phyloP scores from a whole-genome alignment of 345 rosid species.

The Syzygium jambos region DNA sequence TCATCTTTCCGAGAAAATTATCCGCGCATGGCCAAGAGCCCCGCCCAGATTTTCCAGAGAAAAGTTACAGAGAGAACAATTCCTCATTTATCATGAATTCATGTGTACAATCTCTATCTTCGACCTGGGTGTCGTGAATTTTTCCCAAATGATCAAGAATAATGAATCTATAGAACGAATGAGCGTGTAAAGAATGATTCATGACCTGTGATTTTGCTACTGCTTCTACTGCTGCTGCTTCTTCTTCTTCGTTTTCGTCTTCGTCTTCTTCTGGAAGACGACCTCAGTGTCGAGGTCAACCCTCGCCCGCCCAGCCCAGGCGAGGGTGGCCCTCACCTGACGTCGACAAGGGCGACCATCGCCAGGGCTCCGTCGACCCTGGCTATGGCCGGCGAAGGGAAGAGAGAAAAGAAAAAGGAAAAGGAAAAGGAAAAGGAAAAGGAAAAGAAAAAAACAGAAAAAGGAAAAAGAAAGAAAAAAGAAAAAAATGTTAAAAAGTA shows the following conservation, averaged over 20 bases:
- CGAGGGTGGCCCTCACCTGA: too few relatives aligned
- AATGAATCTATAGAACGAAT: background rate
- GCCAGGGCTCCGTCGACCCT: too few relatives aligned
- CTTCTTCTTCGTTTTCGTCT: background rate
- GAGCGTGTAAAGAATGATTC: background rate
- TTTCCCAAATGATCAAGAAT: background rate
- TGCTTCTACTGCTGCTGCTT: background rate
- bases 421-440: too few relatives aligned
- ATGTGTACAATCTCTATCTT: background rate
- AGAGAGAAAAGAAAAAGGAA: too few relatives aligned
- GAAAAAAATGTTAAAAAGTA: too few relatives aligned
- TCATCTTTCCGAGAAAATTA: background rate
- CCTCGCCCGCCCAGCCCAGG: too few relatives aligned
- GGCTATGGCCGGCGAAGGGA: too few relatives aligned
- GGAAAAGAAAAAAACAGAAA: too few relatives aligned
- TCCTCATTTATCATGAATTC: background rate
- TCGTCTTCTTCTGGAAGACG: constrained; percentile 43
- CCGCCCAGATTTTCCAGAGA: background rate
- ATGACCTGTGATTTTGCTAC: background rate
- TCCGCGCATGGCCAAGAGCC: too few relatives aligned
- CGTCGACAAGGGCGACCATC: too few relatives aligned
- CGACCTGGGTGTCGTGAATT: background rate
- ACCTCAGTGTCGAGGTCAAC: constrained; percentile 88
- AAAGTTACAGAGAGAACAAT: background rate
- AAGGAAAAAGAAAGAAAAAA: too few relatives aligned